phyloP scores from a whole-genome alignment of 2,329 filamentous ascomycete genomes.

The Metarhizium rileyi region DNA sequence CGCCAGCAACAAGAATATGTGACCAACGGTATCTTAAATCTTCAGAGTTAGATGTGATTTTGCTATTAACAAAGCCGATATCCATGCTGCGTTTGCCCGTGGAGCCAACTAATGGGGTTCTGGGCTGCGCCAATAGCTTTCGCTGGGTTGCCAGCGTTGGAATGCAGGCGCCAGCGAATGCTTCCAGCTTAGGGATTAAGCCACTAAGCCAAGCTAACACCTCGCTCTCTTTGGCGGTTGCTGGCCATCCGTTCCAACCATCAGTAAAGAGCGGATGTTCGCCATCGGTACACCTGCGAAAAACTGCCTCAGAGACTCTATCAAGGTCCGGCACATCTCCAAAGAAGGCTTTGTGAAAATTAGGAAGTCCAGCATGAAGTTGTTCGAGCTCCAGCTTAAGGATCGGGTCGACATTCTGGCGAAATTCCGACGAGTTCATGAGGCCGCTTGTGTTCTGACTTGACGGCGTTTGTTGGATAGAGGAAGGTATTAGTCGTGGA shows the following conservation, averaged over 20 bases:
- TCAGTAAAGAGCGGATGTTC: conserved; percentile 19
- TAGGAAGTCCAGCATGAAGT: conserved; percentile 24
- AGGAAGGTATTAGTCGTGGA: conserved; percentile 16
- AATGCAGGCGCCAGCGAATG: conserved; percentile 15
- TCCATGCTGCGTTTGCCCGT: conserved; percentile 16
- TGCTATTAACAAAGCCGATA: conserved; percentile 18
- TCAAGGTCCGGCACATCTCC: conserved; percentile 20
- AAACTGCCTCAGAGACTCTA: conserved; percentile 22
- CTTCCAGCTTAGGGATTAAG: conserved; percentile 18
- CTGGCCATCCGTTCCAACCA: conserved; percentile 25
- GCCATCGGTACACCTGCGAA: conserved; percentile 23
- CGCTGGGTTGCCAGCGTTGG: conserved; percentile 12
- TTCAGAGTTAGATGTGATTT: conserved; percentile 6
- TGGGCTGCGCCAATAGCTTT: conserved; percentile 18
- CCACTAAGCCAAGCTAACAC: conserved; percentile 26
- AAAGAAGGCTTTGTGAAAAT: conserved; percentile 25
- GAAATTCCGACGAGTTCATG: conserved; percentile 25
- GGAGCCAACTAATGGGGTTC: conserved; percentile 16
- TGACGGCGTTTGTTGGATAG: conserved; percentile 21
- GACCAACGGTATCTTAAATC: conserved; percentile 24
- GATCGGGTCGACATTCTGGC: conserved; percentile 21
- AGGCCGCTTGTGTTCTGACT: conserved; percentile 22
- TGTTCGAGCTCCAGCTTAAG: conserved; percentile 25
- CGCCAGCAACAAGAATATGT: conserved; percentile 33
- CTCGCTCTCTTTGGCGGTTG: conserved; percentile 21